Evolutionary conservation across 345 rosid species (phyloP).

Genomic region (Aurinia saxatilis): DNA sequence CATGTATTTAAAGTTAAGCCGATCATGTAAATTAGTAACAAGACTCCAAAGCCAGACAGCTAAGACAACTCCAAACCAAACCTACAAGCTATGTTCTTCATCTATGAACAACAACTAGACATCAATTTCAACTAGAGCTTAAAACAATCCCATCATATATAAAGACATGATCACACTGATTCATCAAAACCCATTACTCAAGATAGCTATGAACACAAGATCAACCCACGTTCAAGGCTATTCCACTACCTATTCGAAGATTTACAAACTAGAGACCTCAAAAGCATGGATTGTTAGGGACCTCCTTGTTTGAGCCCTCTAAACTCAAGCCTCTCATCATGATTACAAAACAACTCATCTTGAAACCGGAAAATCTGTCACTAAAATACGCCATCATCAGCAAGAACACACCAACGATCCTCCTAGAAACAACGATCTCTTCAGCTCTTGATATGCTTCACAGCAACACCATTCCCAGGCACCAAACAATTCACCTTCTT

Average conservation of each 20-base stretch:
- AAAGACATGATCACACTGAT: neutral
- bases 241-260: neutral
- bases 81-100: too few species aligned
- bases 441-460: constrained; percentile 81
- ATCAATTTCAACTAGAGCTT: neutral
- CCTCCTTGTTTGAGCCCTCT: too few species aligned
- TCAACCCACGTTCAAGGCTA: neutral
- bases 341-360: constrained; percentile 56
- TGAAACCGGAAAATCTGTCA: constrained; percentile 78
- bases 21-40: too few species aligned
- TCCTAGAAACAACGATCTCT: constrained; percentile 56
- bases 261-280: too few species aligned
- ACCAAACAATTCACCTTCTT: constrained; percentile 51
- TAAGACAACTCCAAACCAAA: too few species aligned
- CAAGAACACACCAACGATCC: constrained; percentile 57
- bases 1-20: too few species aligned
- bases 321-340: constrained; percentile 60
- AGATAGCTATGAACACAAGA: constrained; percentile 1
- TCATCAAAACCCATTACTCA: neutral
- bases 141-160: neutral
- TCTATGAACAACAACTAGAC: too few species aligned
- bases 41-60: too few species aligned
- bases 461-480: constrained; percentile 50
- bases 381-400: constrained; percentile 94
- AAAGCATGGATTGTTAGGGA: too few species aligned